Percentiles rank a stretch among this genome's conserved stretches.
Evolutionary conservation across 2,329 filamentous ascomycete genomes (phyloP).

Genomic region (Fusarium pseudoanthophilum): DNA sequence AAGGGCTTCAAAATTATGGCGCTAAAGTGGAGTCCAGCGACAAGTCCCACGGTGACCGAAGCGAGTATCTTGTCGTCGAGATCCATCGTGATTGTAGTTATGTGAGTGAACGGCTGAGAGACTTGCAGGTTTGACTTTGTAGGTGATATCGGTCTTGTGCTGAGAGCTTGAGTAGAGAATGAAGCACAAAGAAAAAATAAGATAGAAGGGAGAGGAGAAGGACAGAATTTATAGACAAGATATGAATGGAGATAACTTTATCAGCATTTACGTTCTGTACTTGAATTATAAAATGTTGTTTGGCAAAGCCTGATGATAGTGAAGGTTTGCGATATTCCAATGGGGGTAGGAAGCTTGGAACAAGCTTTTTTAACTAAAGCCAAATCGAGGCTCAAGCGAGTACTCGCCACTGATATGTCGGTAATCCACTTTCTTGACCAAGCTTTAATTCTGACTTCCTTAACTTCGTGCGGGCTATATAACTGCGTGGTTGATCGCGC

Average conservation of each 20-base stretch:
- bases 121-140: background rate
- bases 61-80: rapidly evolving
- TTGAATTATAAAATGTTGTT: too few species aligned
- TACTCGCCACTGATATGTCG: background rate
- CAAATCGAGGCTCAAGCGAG: rapidly evolving
- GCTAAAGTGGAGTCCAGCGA: background rate
- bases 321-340: rapidly evolving
- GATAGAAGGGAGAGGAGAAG: too few species aligned
- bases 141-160: rapidly evolving
- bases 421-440: too few species aligned
- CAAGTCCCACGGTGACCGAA: background rate
- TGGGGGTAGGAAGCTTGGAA: rapidly evolving
- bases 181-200: background rate
- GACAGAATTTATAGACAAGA: background rate
- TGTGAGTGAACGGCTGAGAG: background rate
- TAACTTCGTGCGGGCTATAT: background rate
- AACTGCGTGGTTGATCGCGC: background rate
- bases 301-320: background rate
- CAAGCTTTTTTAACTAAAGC: background rate
- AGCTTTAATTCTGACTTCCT: background rate
- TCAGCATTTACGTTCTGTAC: too few species aligned
- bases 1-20: rapidly evolving
- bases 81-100: background rate
- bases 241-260: too few species aligned
- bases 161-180: rapidly evolving